phyloP scores from a whole-genome alignment of 768 basidiomycete genomes.

The Epithele typhae region DNA sequence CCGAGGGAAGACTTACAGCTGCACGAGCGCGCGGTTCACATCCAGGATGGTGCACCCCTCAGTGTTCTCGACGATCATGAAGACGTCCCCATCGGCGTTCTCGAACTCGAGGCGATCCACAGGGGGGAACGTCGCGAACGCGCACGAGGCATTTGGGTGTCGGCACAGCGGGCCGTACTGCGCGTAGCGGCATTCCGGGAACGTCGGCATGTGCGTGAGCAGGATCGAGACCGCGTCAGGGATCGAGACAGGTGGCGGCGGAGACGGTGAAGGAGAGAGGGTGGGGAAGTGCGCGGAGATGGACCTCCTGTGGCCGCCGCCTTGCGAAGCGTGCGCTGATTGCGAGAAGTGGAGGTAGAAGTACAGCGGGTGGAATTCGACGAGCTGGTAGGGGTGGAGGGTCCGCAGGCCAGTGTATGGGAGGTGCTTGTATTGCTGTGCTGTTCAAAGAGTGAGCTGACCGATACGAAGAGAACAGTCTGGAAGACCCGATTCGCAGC shows the following conservation, averaged over 20 bases:
- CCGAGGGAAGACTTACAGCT: conserved; percentile 11
- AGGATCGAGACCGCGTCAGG: conserved; percentile 21
- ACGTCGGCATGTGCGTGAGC: conserved; percentile 22
- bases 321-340: background rate
- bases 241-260: conserved; percentile 2
- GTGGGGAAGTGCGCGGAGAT: conserved; percentile 7
- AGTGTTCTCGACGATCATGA: conserved; percentile 21
- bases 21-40: conserved; percentile 20
- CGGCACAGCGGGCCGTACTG: conserved; percentile 24
- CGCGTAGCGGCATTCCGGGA: conserved; percentile 17
- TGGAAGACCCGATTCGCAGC: too few species aligned
- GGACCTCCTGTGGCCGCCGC: background rate
- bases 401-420: conserved; percentile 6
- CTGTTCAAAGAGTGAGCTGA: conserved; percentile 2
- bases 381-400: conserved; percentile 4
- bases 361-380: conserved; percentile 22
- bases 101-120: conserved; percentile 17
- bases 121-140: conserved; percentile 23
- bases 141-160: conserved; percentile 24
- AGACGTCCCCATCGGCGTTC: conserved; percentile 14
- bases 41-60: conserved; percentile 23
- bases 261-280: conserved; percentile 14
- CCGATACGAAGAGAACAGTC: too few species aligned
- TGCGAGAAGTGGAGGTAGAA: conserved; percentile 23
- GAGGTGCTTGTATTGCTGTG: conserved; percentile 8